Conservation (phyloP, 108 stramenopile species). For the Cyclotella cryptica region DNA sequence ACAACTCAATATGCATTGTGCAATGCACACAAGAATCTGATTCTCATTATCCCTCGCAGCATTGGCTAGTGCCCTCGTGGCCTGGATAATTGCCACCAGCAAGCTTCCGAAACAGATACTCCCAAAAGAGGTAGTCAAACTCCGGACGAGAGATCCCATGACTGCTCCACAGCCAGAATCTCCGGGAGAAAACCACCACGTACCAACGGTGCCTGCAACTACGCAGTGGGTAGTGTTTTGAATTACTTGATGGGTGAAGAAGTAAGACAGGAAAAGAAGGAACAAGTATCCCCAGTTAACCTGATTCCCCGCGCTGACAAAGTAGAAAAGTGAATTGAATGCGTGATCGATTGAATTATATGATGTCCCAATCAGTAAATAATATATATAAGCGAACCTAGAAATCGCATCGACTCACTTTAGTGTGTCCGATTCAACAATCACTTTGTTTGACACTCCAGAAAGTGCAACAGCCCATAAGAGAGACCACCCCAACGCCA, state of each 20-base stretch:
- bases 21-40: constrained; percentile 62
- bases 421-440: constrained; percentile 25
- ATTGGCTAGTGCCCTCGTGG: constrained; percentile 65
- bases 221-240: constrained; percentile 84
- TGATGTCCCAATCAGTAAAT: too few relatives aligned
- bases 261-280: constrained; percentile 78
- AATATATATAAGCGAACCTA: background rate
- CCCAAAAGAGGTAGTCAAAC: constrained; percentile 84
- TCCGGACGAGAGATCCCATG: constrained; percentile 52
- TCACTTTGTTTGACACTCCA: constrained; percentile 61
- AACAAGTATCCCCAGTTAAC: constrained; percentile 76
- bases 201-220: constrained; percentile 87
- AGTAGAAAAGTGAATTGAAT: constrained; percentile 10
- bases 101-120: constrained; percentile 72
- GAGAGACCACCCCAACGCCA: constrained; percentile 74
- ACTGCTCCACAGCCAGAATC: constrained; percentile 77
- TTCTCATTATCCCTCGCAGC: constrained; percentile 58
- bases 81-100: constrained; percentile 82
- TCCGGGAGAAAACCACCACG: constrained; percentile 88
- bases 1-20: constrained; percentile 72
- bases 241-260: constrained; percentile 86
- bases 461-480: constrained; percentile 68
- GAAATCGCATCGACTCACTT: background rate
- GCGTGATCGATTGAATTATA: background rate
- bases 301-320: constrained; percentile 9